These are phyloP conservation scores for Vaccinium darrowii DNA, from an alignment of 148 eudicot species.

Conservation along the genomic window DNA sequence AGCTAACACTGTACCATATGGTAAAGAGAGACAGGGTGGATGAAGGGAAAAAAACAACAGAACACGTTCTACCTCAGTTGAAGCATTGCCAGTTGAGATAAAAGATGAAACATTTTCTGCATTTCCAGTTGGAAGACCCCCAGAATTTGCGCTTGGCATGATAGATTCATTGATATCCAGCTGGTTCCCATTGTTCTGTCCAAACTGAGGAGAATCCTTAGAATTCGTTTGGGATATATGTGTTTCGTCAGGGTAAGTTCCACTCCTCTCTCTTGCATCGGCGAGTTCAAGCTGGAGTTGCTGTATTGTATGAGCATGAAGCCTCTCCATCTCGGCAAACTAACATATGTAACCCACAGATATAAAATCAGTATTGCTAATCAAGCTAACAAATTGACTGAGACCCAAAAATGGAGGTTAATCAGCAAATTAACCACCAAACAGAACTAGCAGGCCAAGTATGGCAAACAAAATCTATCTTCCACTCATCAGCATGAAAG, in stretches of 20 bases:
- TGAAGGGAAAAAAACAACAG: neutral
- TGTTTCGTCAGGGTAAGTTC: constrained; percentile 41
- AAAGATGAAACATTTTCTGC: constrained; percentile 46
- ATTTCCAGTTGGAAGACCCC: constrained; percentile 51
- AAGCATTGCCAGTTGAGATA: constrained; percentile 47
- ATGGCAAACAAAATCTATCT: neutral
- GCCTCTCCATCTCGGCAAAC: constrained; percentile 91
- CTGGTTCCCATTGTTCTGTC: constrained; percentile 49
- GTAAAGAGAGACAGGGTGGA: neutral
- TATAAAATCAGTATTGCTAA: neutral
- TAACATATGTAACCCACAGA: constrained; percentile 25
- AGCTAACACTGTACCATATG: neutral
- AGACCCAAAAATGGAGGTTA: neutral
- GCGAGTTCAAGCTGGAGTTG: constrained; percentile 82
- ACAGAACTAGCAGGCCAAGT: neutral
- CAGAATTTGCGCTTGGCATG: constrained; percentile 37
- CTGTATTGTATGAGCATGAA: constrained; percentile 72
- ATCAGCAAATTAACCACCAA: neutral
- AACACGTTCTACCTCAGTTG: constrained; percentile 47
- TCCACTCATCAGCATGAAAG: neutral
- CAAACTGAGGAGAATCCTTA: constrained; percentile 52
- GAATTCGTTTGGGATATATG: constrained; percentile 37
- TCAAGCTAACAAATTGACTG: neutral
- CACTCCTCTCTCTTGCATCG: constrained; percentile 58
- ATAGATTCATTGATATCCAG: constrained; percentile 52